These are phyloP conservation scores for Blastomyces parvus DNA, from an alignment of 2,329 filamentous ascomycete genomes.

Conservation along the genomic window DNA sequence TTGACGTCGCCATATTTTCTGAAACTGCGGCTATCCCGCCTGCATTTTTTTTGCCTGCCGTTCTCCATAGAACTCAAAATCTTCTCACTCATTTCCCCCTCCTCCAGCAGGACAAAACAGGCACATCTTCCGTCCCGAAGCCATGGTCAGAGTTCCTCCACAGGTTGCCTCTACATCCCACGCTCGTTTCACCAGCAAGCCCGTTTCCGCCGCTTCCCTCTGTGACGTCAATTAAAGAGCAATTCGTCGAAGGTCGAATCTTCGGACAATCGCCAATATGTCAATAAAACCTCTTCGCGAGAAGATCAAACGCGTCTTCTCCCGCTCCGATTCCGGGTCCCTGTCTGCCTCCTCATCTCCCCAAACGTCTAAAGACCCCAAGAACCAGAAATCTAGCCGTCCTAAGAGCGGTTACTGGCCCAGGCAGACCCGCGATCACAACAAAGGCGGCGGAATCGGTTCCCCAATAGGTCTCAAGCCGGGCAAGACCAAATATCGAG, in stretches of 20 bases:
- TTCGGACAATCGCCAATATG: not conserved
- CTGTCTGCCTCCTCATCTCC: not conserved
- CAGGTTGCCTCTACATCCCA: not conserved
- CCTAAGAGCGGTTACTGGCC: not conserved
- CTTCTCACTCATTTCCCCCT: not conserved
- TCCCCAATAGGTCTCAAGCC: not conserved
- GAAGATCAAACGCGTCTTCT: constrained; percentile 17
- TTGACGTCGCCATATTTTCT: not conserved
- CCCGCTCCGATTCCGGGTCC: constrained; percentile 8
- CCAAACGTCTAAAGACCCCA: constrained; percentile 10
- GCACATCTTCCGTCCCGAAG: not conserved
- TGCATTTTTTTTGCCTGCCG: not conserved
- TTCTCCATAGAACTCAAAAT: not conserved
- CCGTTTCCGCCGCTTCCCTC: not conserved
- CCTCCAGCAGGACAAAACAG: not conserved
- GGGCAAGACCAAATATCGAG: constrained; percentile 7
- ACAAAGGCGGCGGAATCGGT: not conserved
- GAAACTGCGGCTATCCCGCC: not conserved
- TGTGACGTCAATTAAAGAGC: not conserved
- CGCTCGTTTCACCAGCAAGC: not conserved
- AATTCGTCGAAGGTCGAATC: not conserved
- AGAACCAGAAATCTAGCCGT: not conserved
- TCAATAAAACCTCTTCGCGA: constrained; percentile 15
- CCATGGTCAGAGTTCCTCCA: constrained; percentile 5
- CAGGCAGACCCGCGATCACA: not conserved